phyloP scores from a whole-genome alignment of 2,329 filamentous ascomycete genomes.

The Aureobasidium lini region DNA sequence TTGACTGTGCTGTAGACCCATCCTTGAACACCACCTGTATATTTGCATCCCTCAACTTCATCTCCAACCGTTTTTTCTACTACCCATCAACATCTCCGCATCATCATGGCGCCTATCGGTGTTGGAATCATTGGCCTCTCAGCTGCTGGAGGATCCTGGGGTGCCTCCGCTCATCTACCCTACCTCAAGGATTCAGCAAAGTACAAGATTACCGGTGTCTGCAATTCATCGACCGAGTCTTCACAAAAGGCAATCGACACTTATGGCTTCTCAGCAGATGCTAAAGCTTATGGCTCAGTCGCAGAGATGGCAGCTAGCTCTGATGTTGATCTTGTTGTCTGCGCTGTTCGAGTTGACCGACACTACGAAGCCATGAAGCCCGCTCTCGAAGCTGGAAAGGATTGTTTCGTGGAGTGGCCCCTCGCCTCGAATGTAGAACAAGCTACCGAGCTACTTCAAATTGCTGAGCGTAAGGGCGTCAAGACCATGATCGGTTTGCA shows the following conservation, averaged over 20 bases:
- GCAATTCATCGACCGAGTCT: slow-evolving; percentile 40
- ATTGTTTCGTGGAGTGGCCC: slow-evolving; percentile 46
- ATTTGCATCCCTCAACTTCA: neutral
- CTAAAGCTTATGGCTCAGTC: slow-evolving; percentile 38
- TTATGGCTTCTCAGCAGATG: slow-evolving; percentile 31
- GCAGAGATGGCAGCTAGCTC: slow-evolving; percentile 38
- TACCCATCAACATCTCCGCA: neutral
- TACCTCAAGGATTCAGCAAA: slow-evolving; percentile 43
- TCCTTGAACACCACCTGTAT: too few relatives aligned
- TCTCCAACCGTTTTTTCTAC: too few relatives aligned
- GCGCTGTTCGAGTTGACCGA: slow-evolving; percentile 36
- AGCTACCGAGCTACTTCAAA: slow-evolving; percentile 35
- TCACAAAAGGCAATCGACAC: slow-evolving; percentile 35
- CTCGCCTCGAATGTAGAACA: slow-evolving; percentile 35
- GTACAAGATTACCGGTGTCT: slow-evolving; percentile 44
- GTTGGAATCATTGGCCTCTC: slow-evolving; percentile 54
- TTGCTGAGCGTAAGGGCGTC: slow-evolving; percentile 35
- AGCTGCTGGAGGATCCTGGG: slow-evolving; percentile 43
- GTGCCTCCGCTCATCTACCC: slow-evolving; percentile 48
- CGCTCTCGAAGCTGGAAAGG: slow-evolving; percentile 39
- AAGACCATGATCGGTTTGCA: slow-evolving; percentile 44
- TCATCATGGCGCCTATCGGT: slow-evolving; percentile 36
- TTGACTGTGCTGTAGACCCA: too few relatives aligned
- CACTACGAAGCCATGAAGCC: slow-evolving; percentile 38
- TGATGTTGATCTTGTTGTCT: slow-evolving; percentile 42